phyloP scores from a whole-genome alignment of 148 eudicot species.

The Spergularia marina region DNA sequence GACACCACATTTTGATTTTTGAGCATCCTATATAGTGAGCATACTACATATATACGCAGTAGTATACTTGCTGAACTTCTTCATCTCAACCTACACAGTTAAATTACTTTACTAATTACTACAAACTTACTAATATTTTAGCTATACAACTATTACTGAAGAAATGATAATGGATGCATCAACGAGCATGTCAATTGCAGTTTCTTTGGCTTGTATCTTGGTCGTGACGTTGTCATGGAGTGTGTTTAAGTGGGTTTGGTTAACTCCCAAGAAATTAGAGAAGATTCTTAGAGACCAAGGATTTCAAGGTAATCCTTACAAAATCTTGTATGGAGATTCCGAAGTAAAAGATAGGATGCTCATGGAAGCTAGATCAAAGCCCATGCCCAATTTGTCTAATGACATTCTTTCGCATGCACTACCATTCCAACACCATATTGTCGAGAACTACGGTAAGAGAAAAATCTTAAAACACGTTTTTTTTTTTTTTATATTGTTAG shows the following conservation, averaged over 20 bases:
- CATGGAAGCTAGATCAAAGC: slow-evolving; percentile 21
- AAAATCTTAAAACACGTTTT: too few relatives aligned
- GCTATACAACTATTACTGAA: not conserved
- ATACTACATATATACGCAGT: too few relatives aligned
- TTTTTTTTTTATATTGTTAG: too few relatives aligned
- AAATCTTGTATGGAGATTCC: slow-evolving; percentile 38
- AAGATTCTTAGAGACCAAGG: slow-evolving; percentile 44
- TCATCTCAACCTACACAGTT: not conserved
- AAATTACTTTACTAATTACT: not conserved
- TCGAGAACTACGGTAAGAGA: slow-evolving; percentile 28
- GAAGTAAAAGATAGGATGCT: slow-evolving; percentile 31
- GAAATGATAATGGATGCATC: slow-evolving; percentile 7
- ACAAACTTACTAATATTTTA: too few relatives aligned
- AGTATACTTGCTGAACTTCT: not conserved
- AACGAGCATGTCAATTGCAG: not conserved
- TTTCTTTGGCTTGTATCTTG: slow-evolving; percentile 12
- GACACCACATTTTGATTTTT: too few relatives aligned
- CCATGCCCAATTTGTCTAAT: slow-evolving; percentile 21
- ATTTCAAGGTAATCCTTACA: slow-evolving; percentile 42
- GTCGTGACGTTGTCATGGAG: slow-evolving; percentile 20
- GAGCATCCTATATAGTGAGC: too few relatives aligned
- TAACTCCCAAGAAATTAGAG: slow-evolving; percentile 44
- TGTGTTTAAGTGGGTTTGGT: slow-evolving; percentile 45
- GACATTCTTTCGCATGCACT: slow-evolving; percentile 18
- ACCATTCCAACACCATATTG: slow-evolving; percentile 26